A percentile compares a stretch with the other conserved stretches of the same genome.
Conservation (phyloP, 108 stramenopile species). For the Stephanodiscus triporus region DNA sequence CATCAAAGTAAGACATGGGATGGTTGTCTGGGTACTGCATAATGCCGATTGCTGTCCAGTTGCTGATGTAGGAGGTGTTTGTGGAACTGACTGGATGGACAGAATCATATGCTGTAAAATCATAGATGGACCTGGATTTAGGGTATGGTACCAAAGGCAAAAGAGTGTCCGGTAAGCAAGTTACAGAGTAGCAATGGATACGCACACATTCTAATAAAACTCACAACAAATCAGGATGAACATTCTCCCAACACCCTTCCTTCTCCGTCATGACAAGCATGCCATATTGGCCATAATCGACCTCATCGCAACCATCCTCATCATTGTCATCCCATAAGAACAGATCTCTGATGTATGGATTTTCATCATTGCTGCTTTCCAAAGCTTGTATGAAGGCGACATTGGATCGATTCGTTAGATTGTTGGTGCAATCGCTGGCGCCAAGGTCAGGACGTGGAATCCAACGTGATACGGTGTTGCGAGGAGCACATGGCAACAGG, state of each 20-base stretch:
- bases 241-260: constrained; percentile 57
- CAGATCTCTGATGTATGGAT: constrained; percentile 39
- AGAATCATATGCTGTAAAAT: constrained; percentile 39
- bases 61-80: constrained; percentile 27
- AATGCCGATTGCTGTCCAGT: constrained; percentile 24
- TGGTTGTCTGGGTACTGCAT: constrained; percentile 39
- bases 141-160: background rate
- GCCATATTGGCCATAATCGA: constrained; percentile 31
- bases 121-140: constrained; percentile 29
- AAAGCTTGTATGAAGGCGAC: constrained; percentile 20
- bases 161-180: background rate
- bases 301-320: constrained; percentile 38
- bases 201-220: constrained; percentile 5
- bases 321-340: constrained; percentile 28
- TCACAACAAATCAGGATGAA: constrained; percentile 50
- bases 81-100: constrained; percentile 23
- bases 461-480: constrained; percentile 45
- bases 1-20: constrained; percentile 43
- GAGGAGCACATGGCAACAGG: constrained; percentile 24
- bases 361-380: constrained; percentile 42
- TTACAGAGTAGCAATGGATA: background rate
- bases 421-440: constrained; percentile 26
- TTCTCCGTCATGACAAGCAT: constrained; percentile 45
- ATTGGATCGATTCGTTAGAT: constrained; percentile 20
- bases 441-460: constrained; percentile 39